These are phyloP conservation scores for Boletus rubropictus DNA, from an alignment of 768 basidiomycete genomes.

Conservation along the genomic window DNA sequence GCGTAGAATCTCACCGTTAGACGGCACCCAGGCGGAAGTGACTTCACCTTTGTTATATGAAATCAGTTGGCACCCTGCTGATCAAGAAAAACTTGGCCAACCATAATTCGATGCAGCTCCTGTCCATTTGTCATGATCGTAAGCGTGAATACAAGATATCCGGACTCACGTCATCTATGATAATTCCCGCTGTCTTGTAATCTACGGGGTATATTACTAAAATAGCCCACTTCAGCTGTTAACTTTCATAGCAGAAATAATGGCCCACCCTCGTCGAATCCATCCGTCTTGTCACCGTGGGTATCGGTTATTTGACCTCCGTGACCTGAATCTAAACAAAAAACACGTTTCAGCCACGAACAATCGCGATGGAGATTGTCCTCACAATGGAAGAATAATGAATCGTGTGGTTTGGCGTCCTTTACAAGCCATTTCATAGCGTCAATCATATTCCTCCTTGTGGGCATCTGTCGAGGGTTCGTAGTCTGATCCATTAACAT, in stretches of 20 bases:
- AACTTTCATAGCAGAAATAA: not conserved
- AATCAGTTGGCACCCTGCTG: not conserved
- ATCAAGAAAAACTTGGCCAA: conserved; percentile 5
- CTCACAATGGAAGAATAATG: conserved; percentile 70
- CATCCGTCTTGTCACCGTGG: conserved; percentile 75
- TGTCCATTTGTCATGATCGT: conserved; percentile 12
- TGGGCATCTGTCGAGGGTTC: conserved; percentile 43
- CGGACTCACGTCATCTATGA: conserved; percentile 65
- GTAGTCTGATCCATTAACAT: conserved; percentile 46
- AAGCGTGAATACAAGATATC: not conserved
- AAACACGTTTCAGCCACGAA: not conserved
- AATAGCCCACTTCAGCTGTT: not conserved
- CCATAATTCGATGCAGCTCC: conserved; percentile 42
- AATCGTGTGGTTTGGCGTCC: conserved; percentile 63
- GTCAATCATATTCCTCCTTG: conserved; percentile 48
- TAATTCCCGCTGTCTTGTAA: conserved; percentile 67
- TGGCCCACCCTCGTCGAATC: conserved; percentile 66
- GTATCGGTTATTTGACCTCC: conserved; percentile 84
- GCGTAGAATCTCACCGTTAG: conserved; percentile 41
- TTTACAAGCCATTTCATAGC: conserved; percentile 65
- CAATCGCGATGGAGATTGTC: not conserved
- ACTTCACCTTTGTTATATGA: conserved; percentile 33
- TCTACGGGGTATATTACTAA: conserved; percentile 87
- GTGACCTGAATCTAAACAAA: conserved; percentile 76
- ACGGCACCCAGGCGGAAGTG: conserved; percentile 62